Evolutionary conservation across 106 monocot species (phyloP), one percentile per base, ranked within the genome.

Genomic region (Gastrodia elata): DNA sequence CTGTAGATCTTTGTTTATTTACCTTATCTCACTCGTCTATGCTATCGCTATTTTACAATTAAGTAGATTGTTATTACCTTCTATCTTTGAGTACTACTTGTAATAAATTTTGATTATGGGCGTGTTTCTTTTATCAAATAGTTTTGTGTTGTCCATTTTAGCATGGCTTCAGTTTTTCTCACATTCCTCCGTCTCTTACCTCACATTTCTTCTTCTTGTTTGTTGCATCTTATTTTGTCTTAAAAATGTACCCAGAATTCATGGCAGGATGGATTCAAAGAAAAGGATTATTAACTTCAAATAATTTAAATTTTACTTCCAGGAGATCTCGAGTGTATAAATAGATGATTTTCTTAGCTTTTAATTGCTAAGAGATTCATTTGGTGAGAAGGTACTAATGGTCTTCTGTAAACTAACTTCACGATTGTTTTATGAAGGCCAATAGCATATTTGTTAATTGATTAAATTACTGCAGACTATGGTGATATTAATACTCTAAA

Each of bases 51-150:
- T 68, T 33, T 48, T 44, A 16, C 38, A 32, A 6, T 22, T 52
- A 28, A 37, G 8, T 73, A 38, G 38, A 73, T 46, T 44, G 15
- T 71, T 28, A 16, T 41, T 28, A 49, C 48, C 72, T 38, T 68
- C 1, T 6, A 39, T n/a, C 37, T 52, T 18, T 22, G 22, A n/a
- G 18, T 52, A 22, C 7, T 52, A 22, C 20, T n/a, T 22, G 22
- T 7, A 52, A 52, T 5, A 42, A 48, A 48, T 48, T 16, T 48
- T 16, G 16, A 48, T 16, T 48, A 18, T 20, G 7, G 52, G 52
- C 52, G 18, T 52, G 28, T 32, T 6, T 8, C 28, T 61, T n/a
- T 2, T 32, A 7, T n/a, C 22, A 5, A 32, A 8, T 32, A 32
- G 30, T 11, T 8, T 61, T 32, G 11, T 28, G 30, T 28, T 57